phyloP scores from a whole-genome alignment of 257 asterid species.

The Solanum bulbocastanum region DNA sequence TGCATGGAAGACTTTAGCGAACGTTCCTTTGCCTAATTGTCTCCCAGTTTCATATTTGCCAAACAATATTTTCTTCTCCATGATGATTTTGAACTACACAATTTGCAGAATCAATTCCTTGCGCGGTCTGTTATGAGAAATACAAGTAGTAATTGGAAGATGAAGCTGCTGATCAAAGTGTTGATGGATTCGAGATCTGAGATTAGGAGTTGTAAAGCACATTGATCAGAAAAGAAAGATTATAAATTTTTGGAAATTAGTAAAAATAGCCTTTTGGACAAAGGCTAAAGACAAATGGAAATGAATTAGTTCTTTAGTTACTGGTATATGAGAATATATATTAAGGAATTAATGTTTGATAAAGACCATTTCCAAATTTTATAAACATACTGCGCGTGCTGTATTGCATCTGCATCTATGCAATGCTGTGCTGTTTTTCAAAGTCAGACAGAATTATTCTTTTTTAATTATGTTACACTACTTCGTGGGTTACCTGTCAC shows the following conservation, averaged over 20 bases:
- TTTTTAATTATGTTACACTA: not conserved
- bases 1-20: constrained; percentile 32
- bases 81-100: not conserved
- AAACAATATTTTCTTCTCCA: constrained; percentile 25
- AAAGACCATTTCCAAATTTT: not conserved
- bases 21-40: constrained; percentile 27
- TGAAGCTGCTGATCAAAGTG: not conserved
- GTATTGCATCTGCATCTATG: not conserved
- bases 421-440: not conserved
- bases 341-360: not conserved
- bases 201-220: not conserved
- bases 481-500: not conserved
- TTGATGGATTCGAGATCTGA: not conserved
- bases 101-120: not conserved
- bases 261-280: not conserved
- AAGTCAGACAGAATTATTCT: not conserved
- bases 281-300: not conserved
- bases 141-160: not conserved
- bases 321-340: not conserved
- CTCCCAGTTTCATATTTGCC: constrained; percentile 28
- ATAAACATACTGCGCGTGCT: not conserved
- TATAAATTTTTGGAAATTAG: not conserved
- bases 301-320: not conserved
- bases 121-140: not conserved
- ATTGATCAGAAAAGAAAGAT: not conserved